Base-by-base conservation (phyloP, 106 monocot genomes). In the Allium cepa region DNA sequence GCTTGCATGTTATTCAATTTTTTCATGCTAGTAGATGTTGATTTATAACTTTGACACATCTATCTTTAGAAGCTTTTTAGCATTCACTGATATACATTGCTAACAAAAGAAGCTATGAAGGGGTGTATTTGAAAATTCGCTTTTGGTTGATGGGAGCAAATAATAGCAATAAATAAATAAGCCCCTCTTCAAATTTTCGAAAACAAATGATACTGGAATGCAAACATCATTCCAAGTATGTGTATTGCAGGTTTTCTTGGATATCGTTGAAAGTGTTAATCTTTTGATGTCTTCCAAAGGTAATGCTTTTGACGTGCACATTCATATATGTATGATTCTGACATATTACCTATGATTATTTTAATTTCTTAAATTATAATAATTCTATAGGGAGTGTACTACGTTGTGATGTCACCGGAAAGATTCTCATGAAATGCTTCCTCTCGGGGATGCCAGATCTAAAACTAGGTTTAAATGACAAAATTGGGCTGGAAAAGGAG, bases 231-330 rank as follows among this genome's bases (percentile, higher is more conserved):
- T 36, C 36, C 36, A 36, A 36, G 36, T 36, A 36, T 36, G 36
- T 36, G 36, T 17, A 10, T 70, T 68, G 57, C 85, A 99, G 92
- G 99, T 99, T 76, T 99, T 93, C 75, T 76, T 99, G 81, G 99
- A 99, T 79, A 99, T 99, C 70, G 99, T 99, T 4, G 99, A 99
- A 73, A 99, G 99, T 73, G 99, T 99, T 66, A 99, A 99, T 75
- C 99, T 99, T 83, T 89, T 99, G 61, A 99, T 99, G 99, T 99
- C 99, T 55, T 99, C 99, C 0, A 99, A 99, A 87, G 99, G 99
- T 93, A 76, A 46, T 47, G 14, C 15, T 67, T 15, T 46, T 68
- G 57, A n/a, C 27, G 59, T 15, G 14, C 14, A 17, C 27, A 16
- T 52, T 67, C 52, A 67, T 51, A 36, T 36, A 36, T 36, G 3